Base-by-base conservation (phyloP, 1,284 basidiomycete genomes). In the Rhodofomes roseus region DNA sequence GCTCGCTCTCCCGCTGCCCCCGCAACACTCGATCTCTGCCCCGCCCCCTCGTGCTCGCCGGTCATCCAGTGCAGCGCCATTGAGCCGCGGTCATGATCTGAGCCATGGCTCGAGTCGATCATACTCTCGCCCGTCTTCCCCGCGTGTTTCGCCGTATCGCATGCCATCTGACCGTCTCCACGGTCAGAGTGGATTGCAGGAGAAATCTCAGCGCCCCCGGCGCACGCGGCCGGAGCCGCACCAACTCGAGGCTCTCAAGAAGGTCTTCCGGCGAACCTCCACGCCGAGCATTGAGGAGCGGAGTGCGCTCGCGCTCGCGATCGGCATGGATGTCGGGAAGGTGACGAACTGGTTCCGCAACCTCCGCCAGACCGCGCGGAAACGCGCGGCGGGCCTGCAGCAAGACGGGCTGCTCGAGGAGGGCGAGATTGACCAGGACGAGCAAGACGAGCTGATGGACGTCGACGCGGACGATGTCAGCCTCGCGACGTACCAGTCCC, bases 331-430 rank as follows among this genome's bases (percentile, higher is more conserved):
- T 72, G 73, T 90, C 60, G 85, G 84, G 66, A 90, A 89, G 74
- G 89, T 92, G 54, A 90, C 89, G n/a, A 92, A 92, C 71, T 92
- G 89, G 90, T 92, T 91, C 79, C 79, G 90, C 43, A 92, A 92
- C 70, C 77, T 90, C 60, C 81, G 88, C 46, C 89, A 90, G 74
- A 89, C 87, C 9, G 80, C 87, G 36, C 78, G 89, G 57, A 89
- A 85, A 72, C 83, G 87, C 23, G 70, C 71, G 59, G 65, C 58
- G 40, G 64, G 63, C 37, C 62, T 60, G 56, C 66, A 66, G 62
- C 55, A 76, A 80, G 54, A 79, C 58, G 76, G 78, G 48, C 74
- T 76, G 59, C 67, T 71, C 41, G 74, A 74, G 37, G 74, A 69
- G 58, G 68, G 73, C 61, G 66, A 67, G 46, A 52, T 60, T 36